A percentile compares a stretch with the other conserved stretches of the same genome.
phyloP scores from a whole-genome alignment of 192 early-diverging fungal species.

The Coemansia sp. region DNA sequence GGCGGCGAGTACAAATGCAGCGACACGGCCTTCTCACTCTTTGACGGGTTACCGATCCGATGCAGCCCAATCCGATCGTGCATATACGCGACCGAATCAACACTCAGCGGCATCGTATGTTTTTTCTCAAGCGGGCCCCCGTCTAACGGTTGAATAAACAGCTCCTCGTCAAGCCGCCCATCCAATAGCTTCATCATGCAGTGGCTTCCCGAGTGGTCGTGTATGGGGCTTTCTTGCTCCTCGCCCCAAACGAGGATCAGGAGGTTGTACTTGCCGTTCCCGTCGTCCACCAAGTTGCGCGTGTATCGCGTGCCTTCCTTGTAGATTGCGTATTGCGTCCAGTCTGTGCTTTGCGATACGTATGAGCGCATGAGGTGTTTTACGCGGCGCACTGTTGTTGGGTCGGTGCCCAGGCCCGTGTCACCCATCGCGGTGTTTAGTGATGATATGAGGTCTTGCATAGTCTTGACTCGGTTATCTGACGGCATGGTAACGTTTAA shows the following conservation, averaged over 20 bases:
- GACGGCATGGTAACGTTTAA: too few relatives aligned
- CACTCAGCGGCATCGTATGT: slow-evolving; percentile 44
- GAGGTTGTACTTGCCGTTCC: slow-evolving; percentile 91
- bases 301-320: slow-evolving; percentile 75
- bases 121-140: slow-evolving; percentile 32
- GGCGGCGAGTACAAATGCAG: slow-evolving; percentile 92
- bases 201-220: slow-evolving; percentile 87
- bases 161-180: slow-evolving; percentile 74
- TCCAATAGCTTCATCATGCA: slow-evolving; percentile 91
- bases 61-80: slow-evolving; percentile 90
- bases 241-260: slow-evolving; percentile 86
- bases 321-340: slow-evolving; percentile 73
- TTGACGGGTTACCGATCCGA: slow-evolving; percentile 68
- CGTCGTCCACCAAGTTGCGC: slow-evolving; percentile 84
- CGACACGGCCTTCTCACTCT: slow-evolving; percentile 62
- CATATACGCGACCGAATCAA: slow-evolving; percentile 81
- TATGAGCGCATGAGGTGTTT: slow-evolving; percentile 65
- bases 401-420: slow-evolving; percentile 31
- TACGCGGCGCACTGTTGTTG: slow-evolving; percentile 23
- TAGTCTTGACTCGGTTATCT: background rate
- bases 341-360: slow-evolving; percentile 65
- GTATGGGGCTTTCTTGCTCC: slow-evolving; percentile 75
- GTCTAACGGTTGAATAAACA: slow-evolving; percentile 68
- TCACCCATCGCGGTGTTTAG: slow-evolving; percentile 42
- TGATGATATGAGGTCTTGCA: slow-evolving; percentile 35